Evolutionary conservation across 257 asterid species (phyloP).

Genomic region (Fraxinus excelsior): DNA sequence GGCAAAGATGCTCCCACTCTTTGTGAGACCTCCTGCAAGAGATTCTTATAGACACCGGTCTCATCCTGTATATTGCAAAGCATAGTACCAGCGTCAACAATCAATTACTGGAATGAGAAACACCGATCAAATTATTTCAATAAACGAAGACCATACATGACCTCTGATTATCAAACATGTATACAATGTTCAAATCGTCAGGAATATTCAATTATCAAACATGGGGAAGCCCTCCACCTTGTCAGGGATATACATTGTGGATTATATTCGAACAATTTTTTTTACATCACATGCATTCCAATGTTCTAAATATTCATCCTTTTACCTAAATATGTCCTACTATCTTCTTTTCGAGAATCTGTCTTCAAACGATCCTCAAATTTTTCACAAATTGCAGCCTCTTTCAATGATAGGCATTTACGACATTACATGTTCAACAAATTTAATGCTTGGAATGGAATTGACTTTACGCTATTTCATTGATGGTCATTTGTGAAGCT

Average conservation of each 20-base stretch:
- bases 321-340: background rate
- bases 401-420: background rate
- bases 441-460: background rate
- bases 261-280: background rate
- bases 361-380: background rate
- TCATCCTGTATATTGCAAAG: slow-evolving; percentile 41
- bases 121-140: background rate
- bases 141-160: background rate
- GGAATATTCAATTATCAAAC: background rate
- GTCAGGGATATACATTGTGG: background rate
- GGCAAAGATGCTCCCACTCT: slow-evolving; percentile 57
- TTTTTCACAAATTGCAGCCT: background rate
- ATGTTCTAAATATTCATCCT: background rate
- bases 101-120: background rate
- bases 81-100: background rate
- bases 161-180: background rate
- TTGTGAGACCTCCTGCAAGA: slow-evolving; percentile 59
- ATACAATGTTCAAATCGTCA: background rate
- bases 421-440: background rate
- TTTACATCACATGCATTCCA: background rate
- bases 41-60: slow-evolving; percentile 57
- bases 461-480: background rate
- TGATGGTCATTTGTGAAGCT: background rate
- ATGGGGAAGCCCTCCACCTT: background rate
- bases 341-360: background rate